Evolutionary conservation across 257 asterid genomes (phyloP), one percentile per base, ranked within the genome.

Genomic region (Rauvolfia tetraphylla): DNA sequence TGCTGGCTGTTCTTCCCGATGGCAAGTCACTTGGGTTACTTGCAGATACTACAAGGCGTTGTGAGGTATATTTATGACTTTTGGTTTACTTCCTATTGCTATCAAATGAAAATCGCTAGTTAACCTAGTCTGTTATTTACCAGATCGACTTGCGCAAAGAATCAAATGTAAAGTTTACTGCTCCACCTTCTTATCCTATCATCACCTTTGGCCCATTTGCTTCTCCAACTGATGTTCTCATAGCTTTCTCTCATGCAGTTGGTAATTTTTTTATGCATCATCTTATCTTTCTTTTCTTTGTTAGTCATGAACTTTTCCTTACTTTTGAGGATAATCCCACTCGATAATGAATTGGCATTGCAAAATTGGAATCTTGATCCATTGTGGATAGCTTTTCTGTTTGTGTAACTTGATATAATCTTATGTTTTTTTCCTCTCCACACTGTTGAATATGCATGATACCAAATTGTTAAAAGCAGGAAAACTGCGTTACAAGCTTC

Each of bases 1-100:
- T 92, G 79, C 88, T 95, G n/a, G 96, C 88, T 15, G 87, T 95
- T 82, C 94, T 95, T 84, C 94, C 97, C 67, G 85, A 79, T 74
- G 99, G 99, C 75, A 92, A 91, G 85, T 87, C 99, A 67, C 71
- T 92, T 38, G 98, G 99, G 63, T 88, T 92, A 83, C 96, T 95
- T 85, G 99, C 98, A 0, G 99, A 95, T 89, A 95, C 98, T 70
- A 83, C 97, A 73, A 84, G 85, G 75, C 97, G 92, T 54, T 91
- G 98, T 79, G 98, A 91, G 97, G 99, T 95, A 87, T 31, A 87
- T 31, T 75, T 65, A 57, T 78, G 75, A 69, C 69, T 33, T 74
- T 75, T 63, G 36, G 65, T 68, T 73, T 68, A 13, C 25, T 61
- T 80, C n/a, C 20, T n/a, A 31, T 18, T 15, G 29, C 76, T 34